phyloP scores from a whole-genome alignment of 2,329 filamentous ascomycete genomes.

The Ophiostoma novo-ulmi region DNA sequence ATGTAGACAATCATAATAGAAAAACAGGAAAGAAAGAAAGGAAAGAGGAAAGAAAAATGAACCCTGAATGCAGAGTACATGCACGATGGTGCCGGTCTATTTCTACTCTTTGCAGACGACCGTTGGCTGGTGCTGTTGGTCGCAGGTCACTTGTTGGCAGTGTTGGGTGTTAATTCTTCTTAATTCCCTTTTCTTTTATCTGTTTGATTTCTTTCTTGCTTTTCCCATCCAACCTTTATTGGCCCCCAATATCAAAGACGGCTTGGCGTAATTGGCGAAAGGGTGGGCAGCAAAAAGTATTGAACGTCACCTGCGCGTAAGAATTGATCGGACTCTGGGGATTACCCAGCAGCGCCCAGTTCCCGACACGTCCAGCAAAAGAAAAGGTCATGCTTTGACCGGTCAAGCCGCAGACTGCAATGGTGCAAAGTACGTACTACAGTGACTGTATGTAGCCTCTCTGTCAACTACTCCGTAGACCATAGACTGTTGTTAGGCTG shows the following conservation, averaged over 20 bases:
- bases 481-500: not conserved
- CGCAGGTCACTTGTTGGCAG: not conserved
- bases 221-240: not conserved
- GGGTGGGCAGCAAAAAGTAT: not conserved
- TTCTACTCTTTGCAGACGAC: constrained; percentile 4
- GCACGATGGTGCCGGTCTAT: not conserved
- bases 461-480: too few relatives aligned
- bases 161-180: not conserved
- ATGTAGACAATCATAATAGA: not conserved
- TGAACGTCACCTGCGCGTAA: not conserved
- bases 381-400: too few relatives aligned
- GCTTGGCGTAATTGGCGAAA: not conserved
- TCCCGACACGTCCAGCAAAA: too few relatives aligned
- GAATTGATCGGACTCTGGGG: not conserved
- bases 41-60: too few relatives aligned
- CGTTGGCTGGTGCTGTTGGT: constrained; percentile 1
- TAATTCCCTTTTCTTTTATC: not conserved
- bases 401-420: too few relatives aligned
- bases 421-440: too few relatives aligned
- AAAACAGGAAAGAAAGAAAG: not conserved
- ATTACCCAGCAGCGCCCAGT: not conserved
- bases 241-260: not conserved
- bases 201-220: not conserved
- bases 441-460: too few relatives aligned
- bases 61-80: not conserved